phyloP scores from a whole-genome alignment of 1,139 yeast genomes.

The Insectozyma bohioensis region DNA sequence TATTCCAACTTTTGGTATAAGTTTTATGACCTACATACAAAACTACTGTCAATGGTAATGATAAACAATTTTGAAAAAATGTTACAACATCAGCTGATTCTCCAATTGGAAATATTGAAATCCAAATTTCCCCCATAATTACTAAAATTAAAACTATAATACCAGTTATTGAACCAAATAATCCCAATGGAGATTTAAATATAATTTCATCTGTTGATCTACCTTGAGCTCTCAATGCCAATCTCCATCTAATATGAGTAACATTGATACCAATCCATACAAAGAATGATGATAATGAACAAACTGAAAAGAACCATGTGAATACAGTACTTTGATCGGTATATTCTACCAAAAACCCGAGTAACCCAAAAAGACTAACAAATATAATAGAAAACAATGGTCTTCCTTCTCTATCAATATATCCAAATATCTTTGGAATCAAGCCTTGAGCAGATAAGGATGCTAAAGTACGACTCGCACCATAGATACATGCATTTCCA shows the following conservation, averaged over 20 bases:
- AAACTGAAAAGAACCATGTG: constrained; percentile 66
- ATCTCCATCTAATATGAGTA: constrained; percentile 40
- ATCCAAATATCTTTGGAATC: constrained; percentile 46
- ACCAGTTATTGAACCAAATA: constrained; percentile 49
- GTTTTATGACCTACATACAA: constrained; percentile 33
- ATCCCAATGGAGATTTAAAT: constrained; percentile 48
- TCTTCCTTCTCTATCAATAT: constrained; percentile 56
- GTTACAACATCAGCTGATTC: constrained; percentile 31
- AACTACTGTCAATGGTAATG: constrained; percentile 47
- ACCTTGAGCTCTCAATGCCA: constrained; percentile 34
- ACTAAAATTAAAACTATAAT: constrained; percentile 38
- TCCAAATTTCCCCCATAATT: constrained; percentile 49
- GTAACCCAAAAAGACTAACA: constrained; percentile 54
- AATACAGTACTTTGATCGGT: constrained; percentile 51
- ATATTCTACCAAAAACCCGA: constrained; percentile 60
- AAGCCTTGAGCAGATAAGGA: constrained; percentile 53
- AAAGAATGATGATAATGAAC: constrained; percentile 61
- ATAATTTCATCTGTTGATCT: constrained; percentile 46
- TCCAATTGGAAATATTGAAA: constrained; percentile 46
- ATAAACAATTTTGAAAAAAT: constrained; percentile 50
- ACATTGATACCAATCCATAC: constrained; percentile 47
- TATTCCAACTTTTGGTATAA: constrained; percentile 25
- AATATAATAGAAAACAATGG: constrained; percentile 53
- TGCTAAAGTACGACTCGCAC: constrained; percentile 55
- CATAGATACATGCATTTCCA: constrained; percentile 56